Evolutionary conservation across 306 rosid genomes (phyloP), one percentile per base, ranked within the genome.

Genomic region (Calophaca sinica): DNA sequence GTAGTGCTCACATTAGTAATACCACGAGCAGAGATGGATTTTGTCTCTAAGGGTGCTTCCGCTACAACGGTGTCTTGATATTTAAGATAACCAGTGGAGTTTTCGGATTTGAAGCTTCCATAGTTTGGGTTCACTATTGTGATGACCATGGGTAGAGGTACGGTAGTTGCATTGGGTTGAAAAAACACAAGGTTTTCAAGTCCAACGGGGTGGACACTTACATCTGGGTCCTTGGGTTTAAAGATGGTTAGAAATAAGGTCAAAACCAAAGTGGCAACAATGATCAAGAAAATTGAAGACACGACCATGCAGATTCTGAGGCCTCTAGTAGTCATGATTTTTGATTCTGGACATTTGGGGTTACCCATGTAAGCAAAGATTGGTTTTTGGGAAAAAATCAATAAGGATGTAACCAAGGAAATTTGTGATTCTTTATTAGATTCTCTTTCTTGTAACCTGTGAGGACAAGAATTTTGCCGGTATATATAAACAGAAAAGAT

Each of bases 121-220:
- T 83, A 83, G 12, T 86, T 86, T 15, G 44, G 79, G 36, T 89
- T 88, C 28, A 38, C 38, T 9, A 88, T 31, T 2, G 87, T 79
- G 66, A 90, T 38, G 11, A 49, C n/a, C 75, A 85, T 2, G 68
- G 9, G 13, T 14, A 89, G n/a, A 2, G 88, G 54, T 80, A 78
- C 39, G 38, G 0, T n/a, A 2, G 76, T 55, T 61, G 26, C 2
- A 29, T 20, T 68, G 0, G 76, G 11, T 20, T 41, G 20, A 13
- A 54, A 7, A 1, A 9, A 1, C 1, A 79, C n/a, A 42, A 84
- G n/a, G 7, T 77, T 36, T 35, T 84, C 65, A 0, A 89, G 81
- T 42, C 81, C 84, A 2, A 60, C 2, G 0, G 82, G 79, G 33
- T 58, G 58, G 70, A 81, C 3, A 2, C 1, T 59, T 32, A 88